Evolutionary conservation across 345 rosid genomes (phyloP).

Genomic region (Aquilaria sinensis): DNA sequence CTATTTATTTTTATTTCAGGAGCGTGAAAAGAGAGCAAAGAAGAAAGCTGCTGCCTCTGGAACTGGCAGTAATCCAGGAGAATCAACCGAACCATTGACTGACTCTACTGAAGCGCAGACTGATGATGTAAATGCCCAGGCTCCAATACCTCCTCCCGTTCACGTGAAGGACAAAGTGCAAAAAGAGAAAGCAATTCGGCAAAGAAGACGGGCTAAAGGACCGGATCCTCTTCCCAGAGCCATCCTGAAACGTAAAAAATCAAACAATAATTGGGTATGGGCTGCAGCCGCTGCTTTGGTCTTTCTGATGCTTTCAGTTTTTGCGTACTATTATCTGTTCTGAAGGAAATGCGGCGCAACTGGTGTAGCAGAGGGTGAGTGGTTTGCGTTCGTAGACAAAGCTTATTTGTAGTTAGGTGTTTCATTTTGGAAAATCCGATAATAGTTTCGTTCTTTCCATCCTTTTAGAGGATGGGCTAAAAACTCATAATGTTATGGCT

Average conservation of each 20-base stretch:
- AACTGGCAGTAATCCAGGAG: slow-evolving; percentile 34
- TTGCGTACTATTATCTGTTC: slow-evolving; percentile 42
- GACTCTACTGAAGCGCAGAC: slow-evolving; percentile 52
- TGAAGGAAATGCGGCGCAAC: slow-evolving; percentile 22
- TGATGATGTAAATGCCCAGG: slow-evolving; percentile 29
- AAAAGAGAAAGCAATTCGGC: slow-evolving; percentile 42
- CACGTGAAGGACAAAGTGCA: slow-evolving; percentile 31
- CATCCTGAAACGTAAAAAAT: slow-evolving; percentile 63
- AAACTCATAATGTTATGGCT: slow-evolving; percentile 28
- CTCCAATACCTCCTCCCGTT: slow-evolving; percentile 21
- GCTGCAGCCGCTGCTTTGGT: slow-evolving; percentile 54
- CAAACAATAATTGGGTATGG: slow-evolving; percentile 65
- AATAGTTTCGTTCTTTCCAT: slow-evolving; percentile 24
- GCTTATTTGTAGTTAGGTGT: slow-evolving; percentile 1
- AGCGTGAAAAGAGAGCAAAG: slow-evolving; percentile 77
- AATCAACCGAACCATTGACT: slow-evolving; percentile 31
- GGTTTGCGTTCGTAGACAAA: slow-evolving; percentile 17
- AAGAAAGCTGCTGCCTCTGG: slow-evolving; percentile 46
- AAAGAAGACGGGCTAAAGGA: slow-evolving; percentile 52
- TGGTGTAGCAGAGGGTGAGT: slow-evolving; percentile 12
- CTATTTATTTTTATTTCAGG: slow-evolving; percentile 38
- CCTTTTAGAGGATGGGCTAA: slow-evolving; percentile 29
- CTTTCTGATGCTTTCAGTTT: slow-evolving; percentile 34
- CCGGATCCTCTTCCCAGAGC: slow-evolving; percentile 60
- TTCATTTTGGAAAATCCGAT: too few species aligned